Conservation (phyloP, 805 yeast species). For the Yamadazyma paraphyllophila region DNA sequence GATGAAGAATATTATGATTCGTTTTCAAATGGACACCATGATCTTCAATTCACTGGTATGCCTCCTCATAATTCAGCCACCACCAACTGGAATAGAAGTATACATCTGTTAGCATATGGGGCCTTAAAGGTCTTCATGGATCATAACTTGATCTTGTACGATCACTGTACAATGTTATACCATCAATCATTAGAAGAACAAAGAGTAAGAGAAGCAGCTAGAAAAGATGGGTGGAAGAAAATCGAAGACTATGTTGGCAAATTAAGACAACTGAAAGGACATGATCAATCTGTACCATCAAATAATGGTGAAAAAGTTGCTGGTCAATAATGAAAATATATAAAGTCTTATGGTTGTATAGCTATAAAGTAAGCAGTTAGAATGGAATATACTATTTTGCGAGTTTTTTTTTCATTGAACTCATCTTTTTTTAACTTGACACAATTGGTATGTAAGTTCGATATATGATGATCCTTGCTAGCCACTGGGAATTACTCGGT, state of each 20-base stretch:
- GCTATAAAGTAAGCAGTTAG: neutral
- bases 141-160: slow-evolving; percentile 85
- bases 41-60: slow-evolving; percentile 30
- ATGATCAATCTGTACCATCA: slow-evolving; percentile 1
- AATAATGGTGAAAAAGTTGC: slow-evolving; percentile 10
- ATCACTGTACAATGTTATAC: slow-evolving; percentile 86
- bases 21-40: slow-evolving; percentile 30
- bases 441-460: slow-evolving; percentile 3
- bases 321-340: slow-evolving; percentile 7
- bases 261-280: slow-evolving; percentile 3
- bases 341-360: neutral
- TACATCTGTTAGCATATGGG: slow-evolving; percentile 84
- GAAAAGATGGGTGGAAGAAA: slow-evolving; percentile 69
- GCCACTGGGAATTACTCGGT: slow-evolving; percentile 12
- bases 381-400: neutral
- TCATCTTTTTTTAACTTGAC: neutral
- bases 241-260: slow-evolving; percentile 44
- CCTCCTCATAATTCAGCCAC: slow-evolving; percentile 47
- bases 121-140: slow-evolving; percentile 92
- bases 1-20: slow-evolving; percentile 46
- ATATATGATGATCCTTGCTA: slow-evolving; percentile 24
- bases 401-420: neutral
- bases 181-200: slow-evolving; percentile 77
- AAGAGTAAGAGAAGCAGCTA: slow-evolving; percentile 56
- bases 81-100: slow-evolving; percentile 89